Base-by-base conservation (phyloP, 2,329 filamentous ascomycete genomes). In the Fusarium sp. region DNA sequence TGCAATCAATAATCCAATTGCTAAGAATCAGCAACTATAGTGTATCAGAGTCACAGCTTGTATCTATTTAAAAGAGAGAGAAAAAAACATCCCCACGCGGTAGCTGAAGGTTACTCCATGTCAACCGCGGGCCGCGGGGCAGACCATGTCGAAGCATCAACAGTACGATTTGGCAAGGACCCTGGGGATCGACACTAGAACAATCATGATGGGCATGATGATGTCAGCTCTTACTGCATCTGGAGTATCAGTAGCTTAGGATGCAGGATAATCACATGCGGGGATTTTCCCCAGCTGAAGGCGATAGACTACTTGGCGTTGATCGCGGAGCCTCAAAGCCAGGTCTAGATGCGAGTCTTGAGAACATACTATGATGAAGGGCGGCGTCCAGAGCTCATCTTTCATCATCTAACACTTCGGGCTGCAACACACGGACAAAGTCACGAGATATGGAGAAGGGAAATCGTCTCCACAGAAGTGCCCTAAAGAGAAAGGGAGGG, bases 151-250 rank as follows among this genome's bases (percentile, higher is more conserved):
- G 38, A 63, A 44, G 22, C 31, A 58, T 58, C 44, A 20, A 24
- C n/a, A 53, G 45, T 45, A 42, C 31, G 50, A 72, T 69, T 48
- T 54, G 45, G 44, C 65, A 56, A 51, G 30, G 47, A 67, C 65
- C 56, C 61, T 62, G 38, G 15, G 28, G 67, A 73, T 73, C 70
- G 61, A 63, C 70, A 68, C 57, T 73, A 59, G 39, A 42, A 45
- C 61, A 31, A 41, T 68, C 48, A 66, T 73, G 70, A n/a, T n/a
- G n/a, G n/a, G n/a, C n/a, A n/a, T n/a, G n/a, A n/a, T n/a, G n/a
- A 68, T 70, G 61, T 63, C 70, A 68, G 59, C 61, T 73, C 53
- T 73, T 68, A 71, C 70, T 57, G 42, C 33, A 67, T 73, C 66
- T 72, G 56, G 70, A 71, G 38, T 33, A 41, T 36, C 64, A 47